phyloP scores from a whole-genome alignment of 2,329 filamentous ascomycete species.

The Penicillium oxalicum region DNA sequence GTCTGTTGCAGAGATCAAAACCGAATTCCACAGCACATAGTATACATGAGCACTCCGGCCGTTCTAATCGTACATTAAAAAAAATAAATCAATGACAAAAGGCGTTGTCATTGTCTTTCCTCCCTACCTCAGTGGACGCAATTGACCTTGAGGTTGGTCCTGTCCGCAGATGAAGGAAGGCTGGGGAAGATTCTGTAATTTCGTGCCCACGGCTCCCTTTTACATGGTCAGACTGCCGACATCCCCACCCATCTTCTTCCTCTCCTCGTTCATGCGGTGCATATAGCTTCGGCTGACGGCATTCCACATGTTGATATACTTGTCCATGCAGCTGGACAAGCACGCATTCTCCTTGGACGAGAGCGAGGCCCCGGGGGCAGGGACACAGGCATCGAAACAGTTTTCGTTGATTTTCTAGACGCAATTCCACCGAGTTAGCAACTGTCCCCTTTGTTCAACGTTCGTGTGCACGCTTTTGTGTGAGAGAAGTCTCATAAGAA shows the following conservation, averaged over 20 bases:
- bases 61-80: conserved; percentile 18
- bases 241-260: conserved; percentile 43
- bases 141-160: neutral
- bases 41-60: conserved; percentile 21
- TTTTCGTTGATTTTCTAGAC: conserved; percentile 69
- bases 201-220: neutral
- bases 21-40: conserved; percentile 16
- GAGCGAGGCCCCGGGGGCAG: conserved; percentile 60
- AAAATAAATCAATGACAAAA: too few species aligned
- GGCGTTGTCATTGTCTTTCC: too few species aligned
- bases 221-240: conserved; percentile 10
- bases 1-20: conserved; percentile 8
- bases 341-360: conserved; percentile 64
- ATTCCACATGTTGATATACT: conserved; percentile 79
- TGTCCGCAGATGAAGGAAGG: too few species aligned
- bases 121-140: too few species aligned
- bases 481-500: too few species aligned
- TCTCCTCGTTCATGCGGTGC: conserved; percentile 50
- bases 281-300: conserved; percentile 64
- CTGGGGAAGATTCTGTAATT: too few species aligned
- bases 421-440: too few species aligned
- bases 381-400: conserved; percentile 73
- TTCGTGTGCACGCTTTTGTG: too few species aligned
- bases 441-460: too few species aligned
- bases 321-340: conserved; percentile 73